Evolutionary conservation across 2,329 filamentous ascomycete genomes (phyloP).

Genomic region (Fusarium beomiforme): DNA sequence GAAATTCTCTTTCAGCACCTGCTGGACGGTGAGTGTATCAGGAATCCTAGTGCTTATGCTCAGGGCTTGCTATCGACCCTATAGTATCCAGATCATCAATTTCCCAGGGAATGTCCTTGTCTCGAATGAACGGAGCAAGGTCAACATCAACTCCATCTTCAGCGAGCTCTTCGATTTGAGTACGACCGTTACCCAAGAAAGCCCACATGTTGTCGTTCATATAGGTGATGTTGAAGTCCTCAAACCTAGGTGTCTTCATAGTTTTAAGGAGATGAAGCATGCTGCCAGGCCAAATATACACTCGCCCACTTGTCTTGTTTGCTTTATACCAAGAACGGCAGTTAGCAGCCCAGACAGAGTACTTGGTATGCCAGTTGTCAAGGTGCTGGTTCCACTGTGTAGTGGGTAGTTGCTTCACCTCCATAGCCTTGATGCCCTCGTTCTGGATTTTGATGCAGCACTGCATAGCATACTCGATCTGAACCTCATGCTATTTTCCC

Average conservation of each 20-base stretch:
- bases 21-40: not conserved
- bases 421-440: not conserved
- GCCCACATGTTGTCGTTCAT: not conserved
- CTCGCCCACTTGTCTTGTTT: not conserved
- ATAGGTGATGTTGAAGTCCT: not conserved
- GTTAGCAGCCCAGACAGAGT: not conserved
- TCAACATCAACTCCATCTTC: not conserved
- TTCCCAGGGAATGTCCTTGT: not conserved
- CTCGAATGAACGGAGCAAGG: not conserved
- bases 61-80: fast-evolving
- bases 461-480: not conserved
- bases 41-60: not conserved
- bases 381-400: not conserved
- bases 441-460: not conserved
- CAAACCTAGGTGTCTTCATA: not conserved
- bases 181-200: not conserved
- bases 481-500: not conserved
- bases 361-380: not conserved
- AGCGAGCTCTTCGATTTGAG: not conserved
- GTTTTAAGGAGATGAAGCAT: not conserved
- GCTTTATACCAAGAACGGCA: not conserved
- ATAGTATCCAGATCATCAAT: not conserved
- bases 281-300: not conserved
- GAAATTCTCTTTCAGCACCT: not conserved
- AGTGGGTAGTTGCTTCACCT: not conserved